These are phyloP conservation scores for Solanum hybrid DNA, from an alignment of 305 asterid genomes.

Conservation along the genomic window DNA sequence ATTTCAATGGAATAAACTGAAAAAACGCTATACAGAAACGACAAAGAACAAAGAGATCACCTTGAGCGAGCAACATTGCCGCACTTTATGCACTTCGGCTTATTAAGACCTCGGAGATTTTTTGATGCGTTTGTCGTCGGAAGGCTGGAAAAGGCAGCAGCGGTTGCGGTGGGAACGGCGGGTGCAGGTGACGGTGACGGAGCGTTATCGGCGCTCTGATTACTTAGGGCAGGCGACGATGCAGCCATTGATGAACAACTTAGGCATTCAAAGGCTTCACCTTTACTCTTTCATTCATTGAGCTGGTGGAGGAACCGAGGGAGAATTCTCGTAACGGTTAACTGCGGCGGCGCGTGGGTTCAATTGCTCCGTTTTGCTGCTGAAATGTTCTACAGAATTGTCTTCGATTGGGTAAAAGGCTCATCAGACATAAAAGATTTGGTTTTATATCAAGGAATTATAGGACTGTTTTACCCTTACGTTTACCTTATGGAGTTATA, in stretches of 20 bases:
- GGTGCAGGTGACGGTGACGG: neutral
- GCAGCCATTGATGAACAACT: conserved; percentile 41
- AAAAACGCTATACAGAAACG: neutral
- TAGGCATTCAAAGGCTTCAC: neutral
- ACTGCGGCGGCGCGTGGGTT: conserved; percentile 9
- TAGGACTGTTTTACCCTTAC: neutral
- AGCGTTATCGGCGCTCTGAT: conserved; percentile 24
- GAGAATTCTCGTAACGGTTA: neutral
- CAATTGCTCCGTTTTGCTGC: neutral
- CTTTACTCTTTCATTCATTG: neutral
- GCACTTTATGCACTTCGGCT: conserved; percentile 95
- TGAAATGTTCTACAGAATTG: neutral
- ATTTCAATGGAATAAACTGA: neutral
- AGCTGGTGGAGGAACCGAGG: neutral
- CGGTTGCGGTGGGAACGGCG: conserved; percentile 1
- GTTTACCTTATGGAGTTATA: neutral
- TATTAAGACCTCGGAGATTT: conserved; percentile 85
- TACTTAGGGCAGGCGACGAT: conserved; percentile 60
- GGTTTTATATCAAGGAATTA: neutral
- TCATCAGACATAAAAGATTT: neutral
- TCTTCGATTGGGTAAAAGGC: neutral
- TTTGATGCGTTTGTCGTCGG: conserved; percentile 37
- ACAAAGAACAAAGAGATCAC: conserved; percentile 19
- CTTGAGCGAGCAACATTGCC: conserved; percentile 98
- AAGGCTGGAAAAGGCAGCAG: conserved; percentile 13